Base-by-base conservation (phyloP, 805 yeast genomes). In the Millerozyma acaciae region DNA sequence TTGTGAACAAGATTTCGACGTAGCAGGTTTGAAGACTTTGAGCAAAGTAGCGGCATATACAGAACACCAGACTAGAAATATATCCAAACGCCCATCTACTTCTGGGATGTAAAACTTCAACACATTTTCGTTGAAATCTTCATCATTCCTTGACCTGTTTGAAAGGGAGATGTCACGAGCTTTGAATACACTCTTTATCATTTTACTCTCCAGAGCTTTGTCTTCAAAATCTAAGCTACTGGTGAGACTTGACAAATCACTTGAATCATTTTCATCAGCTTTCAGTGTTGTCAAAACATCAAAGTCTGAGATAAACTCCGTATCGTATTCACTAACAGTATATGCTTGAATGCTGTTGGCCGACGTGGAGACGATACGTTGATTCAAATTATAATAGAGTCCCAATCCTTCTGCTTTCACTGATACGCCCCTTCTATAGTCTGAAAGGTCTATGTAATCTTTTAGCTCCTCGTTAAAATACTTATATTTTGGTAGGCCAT, bases 21-120 rank as follows among this genome's bases (percentile, higher is more conserved):
- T 54, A 3, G 54, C 53, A 1, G 71, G 71, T 2, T 59, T 52
- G 37, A 62, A 60, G 30, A 45, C 45, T 30, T 53, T 43, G 6
- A 66, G 27, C 33, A 66, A 45, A 1, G 60, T 53, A n/a, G 39
- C 34, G 6, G 70, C 71, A 37, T 67, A 67, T 23, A 64, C 42
- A 4, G 48, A 35, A 42, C 71, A 65, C 71, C 72, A 67, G 4
- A 62, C 48, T 30, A 67, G 53, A 38, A 65, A 66, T 25, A 59
- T 55, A 40, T 65, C 70, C 6, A 60, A 31, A 6, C 68, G 44
- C 4, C 62, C 68, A 25, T 65, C 67, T 3, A 64, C 32, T 33
- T 61, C 68, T 1, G 68, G 67, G 4, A 64, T 44, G 7, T 40
- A 34, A 17, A 65, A 45, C 6, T 38, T 30, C 12, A 67, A 44